Conservation (phyloP, 352 stramenopile genomes). For the Phytophthora idaei region DNA sequence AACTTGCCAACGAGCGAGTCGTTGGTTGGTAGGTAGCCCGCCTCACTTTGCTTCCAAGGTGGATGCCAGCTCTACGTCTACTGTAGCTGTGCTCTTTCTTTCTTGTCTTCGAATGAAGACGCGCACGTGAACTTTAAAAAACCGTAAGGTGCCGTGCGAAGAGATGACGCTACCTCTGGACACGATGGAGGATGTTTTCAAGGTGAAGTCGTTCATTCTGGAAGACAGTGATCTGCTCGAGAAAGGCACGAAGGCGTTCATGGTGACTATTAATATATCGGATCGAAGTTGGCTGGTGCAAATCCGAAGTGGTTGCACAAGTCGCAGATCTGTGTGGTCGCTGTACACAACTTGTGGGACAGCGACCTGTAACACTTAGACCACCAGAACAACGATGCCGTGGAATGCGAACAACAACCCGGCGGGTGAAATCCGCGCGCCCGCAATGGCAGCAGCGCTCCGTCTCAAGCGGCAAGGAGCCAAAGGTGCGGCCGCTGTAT, state of each 20-base stretch:
- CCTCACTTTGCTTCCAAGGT: no score
- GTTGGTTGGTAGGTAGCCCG: no score
- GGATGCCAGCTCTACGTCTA: no score
- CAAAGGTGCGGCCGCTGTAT: constrained; percentile 24
- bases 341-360: background rate
- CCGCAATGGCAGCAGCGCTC: constrained; percentile 63
- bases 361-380: background rate
- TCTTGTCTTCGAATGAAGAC: constrained; percentile 97
- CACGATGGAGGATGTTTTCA: constrained; percentile 84
- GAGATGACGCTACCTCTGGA: constrained; percentile 74
- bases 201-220: constrained; percentile 90
- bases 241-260: constrained; percentile 98
- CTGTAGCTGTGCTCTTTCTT: constrained; percentile 92
- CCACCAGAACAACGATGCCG: constrained; percentile 53
- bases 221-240: constrained; percentile 97
- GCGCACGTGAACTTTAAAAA: constrained; percentile 97
- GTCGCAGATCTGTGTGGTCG: constrained; percentile 4
- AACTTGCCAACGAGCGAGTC: no score
- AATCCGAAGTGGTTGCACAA: background rate
- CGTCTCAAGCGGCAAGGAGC: constrained; percentile 47
- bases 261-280: constrained; percentile 40
- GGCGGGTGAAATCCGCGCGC: constrained; percentile 76
- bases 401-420: constrained; percentile 90
- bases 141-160: constrained; percentile 91
- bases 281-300: background rate